Evolutionary conservation across 306 rosid genomes (phyloP), one percentile per base, ranked within the genome.

Genomic region (Acacia crassicarpa): DNA sequence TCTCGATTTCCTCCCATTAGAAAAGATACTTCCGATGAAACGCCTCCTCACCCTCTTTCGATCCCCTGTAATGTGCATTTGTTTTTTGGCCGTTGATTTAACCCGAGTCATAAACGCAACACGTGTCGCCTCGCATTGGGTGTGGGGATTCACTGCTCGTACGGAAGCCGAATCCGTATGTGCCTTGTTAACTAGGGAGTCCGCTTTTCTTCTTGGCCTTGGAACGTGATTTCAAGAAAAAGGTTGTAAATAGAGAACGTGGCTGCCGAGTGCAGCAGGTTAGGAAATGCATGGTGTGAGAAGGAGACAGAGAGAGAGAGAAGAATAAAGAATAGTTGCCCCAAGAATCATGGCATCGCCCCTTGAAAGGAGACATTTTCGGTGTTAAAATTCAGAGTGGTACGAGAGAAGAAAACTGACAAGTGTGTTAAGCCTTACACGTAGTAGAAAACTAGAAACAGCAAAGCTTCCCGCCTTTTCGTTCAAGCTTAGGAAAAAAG

Each of bases 191-290:
- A 62, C 61, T 17, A 9, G 10, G 48, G 45, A 63, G 63, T 82
- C 46, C 63, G 80, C 86, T 65, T 80, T 68, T 51, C 70, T 5
- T 66, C 35, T 63, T 53, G 66, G 62, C 86, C 83, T 80, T 38
- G 20, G 87, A 80, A 75, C 81, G 67, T 68, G 81, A 75, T 75
- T 35, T 67, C 20, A 75, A 61, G 78, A 74, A 74, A 25, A 67
- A 65, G 12, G 16, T 22, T 77, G 83, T 45, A 23, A 67, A 63
- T 32, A n/a, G 35, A 12, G 33, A 76, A 77, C 48, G 63, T 17
- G 58, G 58, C n/a, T 46, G 43, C 8, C 5, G 44, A 45, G 81
- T 30, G 48, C 67, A 33, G 65, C 14, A 27, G 17, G 72, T 67
- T 8, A 22, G 80, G 54, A 71, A 25, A 78, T 62, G 59, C 40